phyloP scores from a whole-genome alignment of 345 rosid species.

The Xanthoceras sorbifolium region DNA sequence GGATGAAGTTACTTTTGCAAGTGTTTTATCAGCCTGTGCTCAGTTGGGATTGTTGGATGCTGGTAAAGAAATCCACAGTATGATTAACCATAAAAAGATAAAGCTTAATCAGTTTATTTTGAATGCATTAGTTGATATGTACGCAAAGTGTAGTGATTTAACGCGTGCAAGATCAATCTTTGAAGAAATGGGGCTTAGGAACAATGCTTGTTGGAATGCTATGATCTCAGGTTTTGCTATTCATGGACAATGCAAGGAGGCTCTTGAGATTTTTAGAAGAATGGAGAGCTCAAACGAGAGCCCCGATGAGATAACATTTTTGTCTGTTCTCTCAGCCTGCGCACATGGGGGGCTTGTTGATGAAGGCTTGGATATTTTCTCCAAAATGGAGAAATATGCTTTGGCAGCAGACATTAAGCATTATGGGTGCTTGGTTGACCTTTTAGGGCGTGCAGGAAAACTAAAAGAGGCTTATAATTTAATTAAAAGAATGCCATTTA shows the following conservation, averaged over 20 bases:
- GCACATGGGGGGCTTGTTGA: conserved; percentile 65
- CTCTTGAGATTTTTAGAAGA: conserved; percentile 53
- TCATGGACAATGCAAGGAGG: conserved; percentile 62
- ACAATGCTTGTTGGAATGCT: conserved; percentile 68
- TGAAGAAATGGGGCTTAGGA: conserved; percentile 46
- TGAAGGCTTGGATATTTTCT: conserved; percentile 66
- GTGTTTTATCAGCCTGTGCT: conserved; percentile 79
- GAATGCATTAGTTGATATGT: conserved; percentile 69
- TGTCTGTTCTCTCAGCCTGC: conserved; percentile 66
- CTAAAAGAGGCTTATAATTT: conserved; percentile 61
- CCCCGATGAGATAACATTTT: conserved; percentile 63
- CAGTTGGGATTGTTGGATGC: conserved; percentile 55
- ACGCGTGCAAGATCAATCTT: conserved; percentile 52
- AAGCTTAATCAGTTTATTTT: conserved; percentile 57
- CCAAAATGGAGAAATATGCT: conserved; percentile 50
- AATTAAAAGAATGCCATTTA: conserved; percentile 60
- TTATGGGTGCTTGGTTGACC: conserved; percentile 75
- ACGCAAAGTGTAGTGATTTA: conserved; percentile 79
- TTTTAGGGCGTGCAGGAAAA: conserved; percentile 70
- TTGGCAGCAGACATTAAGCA: conserved; percentile 53
- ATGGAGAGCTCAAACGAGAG: conserved; percentile 52
- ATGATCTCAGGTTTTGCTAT: conserved; percentile 67
- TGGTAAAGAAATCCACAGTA: conserved; percentile 62
- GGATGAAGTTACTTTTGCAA: conserved; percentile 58
- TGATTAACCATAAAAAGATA: conserved; percentile 39